Conservation (phyloP, 164 flowering plant genomes). For the Macadamia integrifolia region DNA sequence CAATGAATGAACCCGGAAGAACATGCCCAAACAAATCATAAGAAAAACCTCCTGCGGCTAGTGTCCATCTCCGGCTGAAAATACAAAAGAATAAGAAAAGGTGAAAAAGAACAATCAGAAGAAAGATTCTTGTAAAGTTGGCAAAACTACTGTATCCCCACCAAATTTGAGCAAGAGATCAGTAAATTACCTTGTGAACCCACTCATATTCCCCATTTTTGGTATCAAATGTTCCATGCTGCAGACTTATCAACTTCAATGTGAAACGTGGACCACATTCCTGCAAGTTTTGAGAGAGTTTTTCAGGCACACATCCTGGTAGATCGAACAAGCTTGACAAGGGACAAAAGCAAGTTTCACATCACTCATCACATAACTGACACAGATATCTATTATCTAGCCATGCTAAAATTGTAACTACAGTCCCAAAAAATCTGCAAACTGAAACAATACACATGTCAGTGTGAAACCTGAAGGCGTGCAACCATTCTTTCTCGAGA, state of each 20-base stretch:
- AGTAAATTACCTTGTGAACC: constrained; percentile 80
- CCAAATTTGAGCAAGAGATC: neutral
- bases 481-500: constrained; percentile 44
- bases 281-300: constrained; percentile 28
- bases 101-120: neutral
- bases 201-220: constrained; percentile 95
- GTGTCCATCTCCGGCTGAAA: constrained; percentile 91
- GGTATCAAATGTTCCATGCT: constrained; percentile 96
- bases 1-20: too few relatives aligned
- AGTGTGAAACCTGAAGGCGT: constrained; percentile 70
- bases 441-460: neutral
- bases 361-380: too few relatives aligned
- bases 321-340: too few relatives aligned
- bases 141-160: neutral
- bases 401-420: too few relatives aligned
- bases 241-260: constrained; percentile 72
- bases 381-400: too few relatives aligned
- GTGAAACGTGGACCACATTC: constrained; percentile 96
- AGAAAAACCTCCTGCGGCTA: constrained; percentile 90
- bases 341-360: too few relatives aligned
- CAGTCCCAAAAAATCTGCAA: neutral
- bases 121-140: too few relatives aligned
- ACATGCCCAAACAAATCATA: constrained; percentile 32
- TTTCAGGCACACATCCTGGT: neutral
- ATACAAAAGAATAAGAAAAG: neutral